These are phyloP conservation scores for Craspedostauros australis DNA, from an alignment of 108 stramenopile genomes.

Conservation along the genomic window DNA sequence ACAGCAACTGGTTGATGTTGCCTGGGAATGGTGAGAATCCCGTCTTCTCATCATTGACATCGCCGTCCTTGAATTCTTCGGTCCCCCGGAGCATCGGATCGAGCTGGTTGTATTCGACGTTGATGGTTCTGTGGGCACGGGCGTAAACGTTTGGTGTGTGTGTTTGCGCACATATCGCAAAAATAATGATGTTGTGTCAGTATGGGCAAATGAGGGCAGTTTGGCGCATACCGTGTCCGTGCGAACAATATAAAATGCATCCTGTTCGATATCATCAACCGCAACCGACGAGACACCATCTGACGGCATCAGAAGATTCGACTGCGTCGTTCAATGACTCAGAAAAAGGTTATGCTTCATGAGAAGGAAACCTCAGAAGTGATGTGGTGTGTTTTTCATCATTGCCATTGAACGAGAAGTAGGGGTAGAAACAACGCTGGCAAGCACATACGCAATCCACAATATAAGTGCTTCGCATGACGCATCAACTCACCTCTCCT, in stretches of 20 bases:
- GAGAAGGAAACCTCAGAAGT: conserved; percentile 17
- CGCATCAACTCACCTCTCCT: conserved; percentile 23
- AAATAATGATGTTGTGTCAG: not conserved
- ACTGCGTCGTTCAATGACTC: too few species aligned
- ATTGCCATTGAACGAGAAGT: conserved; percentile 1
- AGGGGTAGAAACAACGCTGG: not conserved
- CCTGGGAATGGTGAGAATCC: conserved; percentile 96
- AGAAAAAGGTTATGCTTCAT: conserved; percentile 5
- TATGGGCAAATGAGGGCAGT: too few species aligned
- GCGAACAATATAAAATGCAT: too few species aligned
- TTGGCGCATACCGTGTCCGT: too few species aligned
- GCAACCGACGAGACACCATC: too few species aligned
- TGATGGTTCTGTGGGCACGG: conserved; percentile 60
- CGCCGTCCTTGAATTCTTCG: conserved; percentile 74
- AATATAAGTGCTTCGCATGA: not conserved
- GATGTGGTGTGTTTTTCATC: conserved; percentile 36
- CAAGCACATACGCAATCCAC: not conserved
- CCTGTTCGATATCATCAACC: too few species aligned
- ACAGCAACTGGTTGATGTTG: conserved; percentile 95
- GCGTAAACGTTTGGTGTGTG: not conserved
- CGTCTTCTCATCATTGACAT: conserved; percentile 83
- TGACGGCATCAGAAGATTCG: too few species aligned
- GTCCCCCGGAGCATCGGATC: conserved; percentile 88
- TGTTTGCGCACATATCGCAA: not conserved
- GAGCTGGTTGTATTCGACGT: conserved; percentile 95